phyloP scores from a whole-genome alignment of 169 alveolate species.

The Plasmodium cynomolgi region DNA sequence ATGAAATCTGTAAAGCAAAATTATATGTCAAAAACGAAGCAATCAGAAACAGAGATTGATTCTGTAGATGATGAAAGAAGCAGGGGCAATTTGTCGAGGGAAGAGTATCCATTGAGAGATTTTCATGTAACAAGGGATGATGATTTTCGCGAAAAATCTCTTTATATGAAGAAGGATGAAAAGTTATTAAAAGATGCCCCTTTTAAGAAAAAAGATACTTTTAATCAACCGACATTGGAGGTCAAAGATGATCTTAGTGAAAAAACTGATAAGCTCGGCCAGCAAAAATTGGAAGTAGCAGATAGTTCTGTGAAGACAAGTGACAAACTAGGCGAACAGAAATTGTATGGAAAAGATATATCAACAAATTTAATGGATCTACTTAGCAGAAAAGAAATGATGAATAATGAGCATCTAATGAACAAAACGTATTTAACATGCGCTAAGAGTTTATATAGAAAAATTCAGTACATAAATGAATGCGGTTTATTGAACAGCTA shows the following conservation, averaged over 20 bases:
- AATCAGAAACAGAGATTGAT: too few relatives aligned
- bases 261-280: not conserved
- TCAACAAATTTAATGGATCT: not conserved
- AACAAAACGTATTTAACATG: not conserved
- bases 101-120: too few relatives aligned
- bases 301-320: not conserved
- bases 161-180: not conserved
- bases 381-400: not conserved
- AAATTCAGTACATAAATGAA: not conserved
- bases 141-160: not conserved
- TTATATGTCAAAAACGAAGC: too few relatives aligned
- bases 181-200: not conserved
- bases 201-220: not conserved
- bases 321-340: not conserved
- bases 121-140: too few relatives aligned
- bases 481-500: not conserved
- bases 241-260: not conserved
- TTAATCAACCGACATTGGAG: not conserved
- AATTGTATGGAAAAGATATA: not conserved
- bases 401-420: not conserved
- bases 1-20: too few relatives aligned
- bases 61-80: too few relatives aligned
- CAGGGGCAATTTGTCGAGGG: too few relatives aligned
- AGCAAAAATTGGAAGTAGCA: not conserved
- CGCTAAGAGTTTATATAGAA: not conserved